Conservation (phyloP, 495 filamentous ascomycete species). For the Platismatia glauca region DNA sequence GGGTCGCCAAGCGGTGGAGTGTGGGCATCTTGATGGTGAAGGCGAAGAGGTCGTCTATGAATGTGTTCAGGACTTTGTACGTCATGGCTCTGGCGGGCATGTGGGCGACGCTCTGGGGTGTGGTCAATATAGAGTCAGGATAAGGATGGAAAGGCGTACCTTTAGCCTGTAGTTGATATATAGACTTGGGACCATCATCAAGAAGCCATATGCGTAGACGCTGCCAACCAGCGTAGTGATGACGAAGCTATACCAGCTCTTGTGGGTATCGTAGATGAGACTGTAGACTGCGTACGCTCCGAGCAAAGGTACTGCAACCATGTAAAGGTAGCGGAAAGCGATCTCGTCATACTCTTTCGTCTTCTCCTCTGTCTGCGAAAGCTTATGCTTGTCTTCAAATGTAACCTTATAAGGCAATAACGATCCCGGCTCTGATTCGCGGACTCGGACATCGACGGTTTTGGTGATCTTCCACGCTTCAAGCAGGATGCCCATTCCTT, state of each 20-base stretch:
- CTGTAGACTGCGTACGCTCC: constrained; percentile 85
- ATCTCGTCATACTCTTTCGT: constrained; percentile 97
- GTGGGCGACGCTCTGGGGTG: constrained; percentile 68
- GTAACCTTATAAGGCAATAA: constrained; percentile 73
- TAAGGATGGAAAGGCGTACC: constrained; percentile 28
- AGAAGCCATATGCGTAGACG: constrained; percentile 95
- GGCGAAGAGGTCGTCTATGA: constrained; percentile 83
- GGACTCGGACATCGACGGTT: constrained; percentile 79
- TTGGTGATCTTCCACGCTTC: constrained; percentile 99
- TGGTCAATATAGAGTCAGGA: constrained; percentile 20
- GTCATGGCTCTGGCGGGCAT: constrained; percentile 95
- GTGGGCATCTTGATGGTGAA: constrained; percentile 99
- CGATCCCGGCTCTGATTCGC: constrained; percentile 51
- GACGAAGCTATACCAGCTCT: constrained; percentile 94
- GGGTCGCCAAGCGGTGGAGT: constrained; percentile 85
- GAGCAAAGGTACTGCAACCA: constrained; percentile 79
- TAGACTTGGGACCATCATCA: constrained; percentile 97
- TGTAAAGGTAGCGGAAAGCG: constrained; percentile 93
- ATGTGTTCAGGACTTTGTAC: constrained; percentile 86
- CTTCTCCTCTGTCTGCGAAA: constrained; percentile 90
- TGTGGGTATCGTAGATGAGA: constrained; percentile 87
- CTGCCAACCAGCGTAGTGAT: constrained; percentile 87
- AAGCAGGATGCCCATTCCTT: constrained; percentile 86
- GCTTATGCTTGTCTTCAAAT: constrained; percentile 95
- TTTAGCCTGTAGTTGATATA: constrained; percentile 99